phyloP scores from a whole-genome alignment of 768 basidiomycete genomes.

The Sporobolomyces phaffii region DNA sequence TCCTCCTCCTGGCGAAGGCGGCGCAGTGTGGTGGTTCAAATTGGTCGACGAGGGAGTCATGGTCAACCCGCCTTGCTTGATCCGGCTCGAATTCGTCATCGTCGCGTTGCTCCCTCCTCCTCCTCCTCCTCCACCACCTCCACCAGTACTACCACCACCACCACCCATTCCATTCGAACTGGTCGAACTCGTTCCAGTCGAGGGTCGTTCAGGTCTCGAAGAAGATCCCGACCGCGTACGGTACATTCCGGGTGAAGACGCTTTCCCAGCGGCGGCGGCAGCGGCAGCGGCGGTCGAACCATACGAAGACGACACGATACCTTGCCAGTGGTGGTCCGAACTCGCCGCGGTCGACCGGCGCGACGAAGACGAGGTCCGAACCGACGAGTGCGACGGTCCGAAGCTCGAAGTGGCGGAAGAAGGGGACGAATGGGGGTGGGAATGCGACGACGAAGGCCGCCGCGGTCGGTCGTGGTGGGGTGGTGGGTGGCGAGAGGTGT shows the following conservation, averaged over 20 bases:
- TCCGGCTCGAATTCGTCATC: not conserved
- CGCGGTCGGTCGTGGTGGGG: not conserved
- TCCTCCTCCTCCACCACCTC: not conserved
- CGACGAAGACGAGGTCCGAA: not conserved
- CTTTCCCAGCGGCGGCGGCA: not conserved
- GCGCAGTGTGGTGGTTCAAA: not conserved
- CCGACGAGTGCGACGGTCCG: slow-evolving; percentile 8
- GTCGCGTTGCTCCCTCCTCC: not conserved
- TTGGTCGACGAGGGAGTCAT: slow-evolving; percentile 11
- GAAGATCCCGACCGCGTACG: slow-evolving; percentile 3
- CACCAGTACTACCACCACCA: too few relatives aligned
- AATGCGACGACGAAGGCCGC: not conserved
- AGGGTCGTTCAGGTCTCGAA: not conserved
- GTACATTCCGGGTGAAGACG: slow-evolving; percentile 1
- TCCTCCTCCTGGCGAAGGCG: not conserved
- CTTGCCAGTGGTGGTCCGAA: slow-evolving; percentile 15
- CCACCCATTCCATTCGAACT: too few relatives aligned
- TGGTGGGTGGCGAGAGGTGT: too few relatives aligned
- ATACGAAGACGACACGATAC: not conserved
- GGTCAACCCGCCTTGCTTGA: slow-evolving; percentile 6
- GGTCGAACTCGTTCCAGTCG: not conserved
- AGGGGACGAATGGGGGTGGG: slow-evolving; percentile 22
- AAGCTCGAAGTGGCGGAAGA: slow-evolving; percentile 14
- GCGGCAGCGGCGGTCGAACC: not conserved
- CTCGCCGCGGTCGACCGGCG: slow-evolving; percentile 15